These are phyloP conservation scores for Salpingoeca rosetta DNA, from an alignment of 78 protist species.

Conservation along the genomic window DNA sequence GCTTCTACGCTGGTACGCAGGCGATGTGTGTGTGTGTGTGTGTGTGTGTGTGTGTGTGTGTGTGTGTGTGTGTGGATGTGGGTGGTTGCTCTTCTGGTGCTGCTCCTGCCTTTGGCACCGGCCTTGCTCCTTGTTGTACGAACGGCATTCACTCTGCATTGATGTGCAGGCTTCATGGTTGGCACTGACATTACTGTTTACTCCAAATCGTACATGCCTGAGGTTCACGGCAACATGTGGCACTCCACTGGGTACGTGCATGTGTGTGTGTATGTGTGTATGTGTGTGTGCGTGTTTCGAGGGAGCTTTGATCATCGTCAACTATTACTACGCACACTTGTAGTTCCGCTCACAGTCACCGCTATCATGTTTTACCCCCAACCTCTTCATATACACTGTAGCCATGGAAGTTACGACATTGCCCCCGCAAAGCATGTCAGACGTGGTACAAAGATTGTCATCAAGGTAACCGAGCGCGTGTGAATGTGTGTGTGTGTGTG, in stretches of 20 bases:
- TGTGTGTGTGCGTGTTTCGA: neutral
- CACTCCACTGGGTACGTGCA: constrained; percentile 30
- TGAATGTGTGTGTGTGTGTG: too few relatives aligned
- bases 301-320: neutral
- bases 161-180: neutral
- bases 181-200: constrained; percentile 35
- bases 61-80: neutral
- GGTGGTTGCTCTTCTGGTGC: neutral
- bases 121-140: too few relatives aligned
- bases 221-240: constrained; percentile 41
- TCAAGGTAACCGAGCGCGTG: too few relatives aligned
- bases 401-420: constrained; percentile 34
- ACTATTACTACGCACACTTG: too few relatives aligned
- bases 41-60: neutral
- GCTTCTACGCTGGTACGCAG: constrained; percentile 89
- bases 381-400: too few relatives aligned
- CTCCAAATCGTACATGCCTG: constrained; percentile 23
- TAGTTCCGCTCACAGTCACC: too few relatives aligned
- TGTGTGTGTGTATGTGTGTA: neutral
- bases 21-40: too few relatives aligned
- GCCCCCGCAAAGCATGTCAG: constrained; percentile 64
- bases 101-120: neutral
- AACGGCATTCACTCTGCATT: neutral
- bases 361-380: too few relatives aligned
- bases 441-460: constrained; percentile 80